Conservation (phyloP, 805 yeast species). For the Saccharomycopsis vini region DNA sequence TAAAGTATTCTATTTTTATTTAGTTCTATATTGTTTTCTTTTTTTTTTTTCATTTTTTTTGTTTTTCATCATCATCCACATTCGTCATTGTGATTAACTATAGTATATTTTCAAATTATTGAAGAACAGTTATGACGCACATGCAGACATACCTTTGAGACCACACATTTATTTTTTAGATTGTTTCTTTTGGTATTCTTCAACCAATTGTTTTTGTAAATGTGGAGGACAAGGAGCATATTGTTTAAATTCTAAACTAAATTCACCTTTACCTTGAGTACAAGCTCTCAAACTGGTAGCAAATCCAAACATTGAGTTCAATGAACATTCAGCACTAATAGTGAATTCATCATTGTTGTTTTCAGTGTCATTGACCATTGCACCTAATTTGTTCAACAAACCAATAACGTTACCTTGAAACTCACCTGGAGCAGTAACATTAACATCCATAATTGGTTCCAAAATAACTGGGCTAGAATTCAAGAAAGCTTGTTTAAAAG, state of each 20-base stretch:
- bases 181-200: conserved; percentile 60
- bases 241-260: conserved; percentile 86
- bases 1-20: no score
- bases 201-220: conserved; percentile 82
- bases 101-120: no score
- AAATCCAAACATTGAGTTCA: conserved; percentile 92
- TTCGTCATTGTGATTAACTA: no score
- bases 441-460: conserved; percentile 94
- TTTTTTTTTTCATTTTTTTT: no score
- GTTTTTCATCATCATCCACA: no score
- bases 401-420: conserved; percentile 93
- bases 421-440: conserved; percentile 90
- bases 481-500: conserved; percentile 85
- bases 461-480: conserved; percentile 77
- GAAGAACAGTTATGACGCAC: no score
- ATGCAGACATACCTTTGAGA: no score
- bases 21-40: no score
- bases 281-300: conserved; percentile 92
- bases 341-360: conserved; percentile 92
- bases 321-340: conserved; percentile 89
- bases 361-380: conserved; percentile 88
- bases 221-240: conserved; percentile 88
- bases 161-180: not conserved
- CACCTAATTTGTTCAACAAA: conserved; percentile 82
- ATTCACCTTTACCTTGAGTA: conserved; percentile 99